Base-by-base conservation (phyloP, 2,329 filamentous ascomycete genomes). In the Botrytis aclada region DNA sequence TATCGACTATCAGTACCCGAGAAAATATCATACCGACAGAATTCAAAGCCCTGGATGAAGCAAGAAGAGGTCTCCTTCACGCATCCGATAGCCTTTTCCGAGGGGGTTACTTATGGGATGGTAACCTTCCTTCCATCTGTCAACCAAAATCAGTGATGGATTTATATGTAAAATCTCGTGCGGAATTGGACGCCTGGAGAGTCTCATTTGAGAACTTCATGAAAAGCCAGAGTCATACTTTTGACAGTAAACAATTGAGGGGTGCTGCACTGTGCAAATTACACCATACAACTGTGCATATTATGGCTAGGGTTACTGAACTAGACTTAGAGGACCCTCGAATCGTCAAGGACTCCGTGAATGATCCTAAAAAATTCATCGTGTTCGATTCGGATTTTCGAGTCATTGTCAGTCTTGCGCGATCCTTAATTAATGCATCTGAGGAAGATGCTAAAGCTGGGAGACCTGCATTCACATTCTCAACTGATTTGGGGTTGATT, bases 211-310 rank as follows among this genome's bases (percentile, higher is more conserved):
- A 79, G 20, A 76, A 74, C 14, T 79, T 79, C 58, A 77, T 80
- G 76, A 65, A 69, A n/a, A 51, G 62, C 14, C 74, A 80, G 47
- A 76, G 72, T 34, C 58, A 60, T 6, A 56, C 66, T 8, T 74
- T 80, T 20, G 75, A 65, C 32, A 74, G 76, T 54, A 78, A 74
- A 67, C 74, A 80, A 67, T 69, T 81, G 37, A 77, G 78, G 5
- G 78, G 78, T 6, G 78, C 79, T 14, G 78, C 78, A 25, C 74
- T 81, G 6, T 75, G 80, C 1, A 80, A 80, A 70, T 75, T 81
- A 12, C 79, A 81, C 67, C 74, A 79, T 54, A 72, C 72, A 20
- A 76, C 74, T 12, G 71, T 72, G 2, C 73, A 73, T 32, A 75
- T 81, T 14, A 80, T 80, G 76, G 74, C 72, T 3, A 71, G 74